phyloP scores from a whole-genome alignment of 2,329 filamentous ascomycete genomes.

The Ophiocordyceps polyrhachis-furcata region DNA sequence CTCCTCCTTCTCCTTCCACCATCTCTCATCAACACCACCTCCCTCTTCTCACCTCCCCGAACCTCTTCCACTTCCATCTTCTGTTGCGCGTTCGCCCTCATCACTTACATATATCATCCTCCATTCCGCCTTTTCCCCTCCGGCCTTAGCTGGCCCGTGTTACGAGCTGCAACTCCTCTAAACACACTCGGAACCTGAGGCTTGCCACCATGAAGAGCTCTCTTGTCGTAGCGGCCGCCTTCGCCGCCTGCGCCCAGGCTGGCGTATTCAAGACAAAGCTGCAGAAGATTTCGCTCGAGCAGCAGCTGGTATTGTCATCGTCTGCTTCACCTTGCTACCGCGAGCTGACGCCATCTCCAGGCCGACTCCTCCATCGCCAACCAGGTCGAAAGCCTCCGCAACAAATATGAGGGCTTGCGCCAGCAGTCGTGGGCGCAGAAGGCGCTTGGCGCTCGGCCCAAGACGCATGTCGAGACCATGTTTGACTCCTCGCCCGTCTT shows the following conservation, averaged over 20 bases:
- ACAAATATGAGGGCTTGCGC: slow-evolving; percentile 84
- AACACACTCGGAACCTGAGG: not conserved
- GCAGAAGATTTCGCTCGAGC: slow-evolving; percentile 81
- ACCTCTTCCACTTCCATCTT: not conserved
- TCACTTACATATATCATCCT: not conserved
- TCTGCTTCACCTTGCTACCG: slow-evolving; percentile 10
- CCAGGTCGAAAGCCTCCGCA: slow-evolving; percentile 66
- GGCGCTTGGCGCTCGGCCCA: slow-evolving; percentile 60
- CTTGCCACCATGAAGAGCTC: slow-evolving; percentile 62
- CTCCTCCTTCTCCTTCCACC: no score
- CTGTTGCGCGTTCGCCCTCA: not conserved
- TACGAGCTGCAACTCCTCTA: not conserved
- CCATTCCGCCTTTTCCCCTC: not conserved
- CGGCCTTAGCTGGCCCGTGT: not conserved
- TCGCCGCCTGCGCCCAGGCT: slow-evolving; percentile 68
- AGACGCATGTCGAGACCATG: slow-evolving; percentile 34
- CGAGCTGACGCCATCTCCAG: slow-evolving; percentile 24
- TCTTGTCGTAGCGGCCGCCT: slow-evolving; percentile 58
- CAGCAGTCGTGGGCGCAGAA: slow-evolving; percentile 50
- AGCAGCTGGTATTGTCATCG: slow-evolving; percentile 55
- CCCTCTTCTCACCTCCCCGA: not conserved
- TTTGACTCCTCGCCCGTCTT: slow-evolving; percentile 14
- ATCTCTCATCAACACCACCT: no score
- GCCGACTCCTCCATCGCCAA: slow-evolving; percentile 60
- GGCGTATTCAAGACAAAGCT: slow-evolving; percentile 93